These are phyloP conservation scores for Penicillium daleae DNA, from an alignment of 495 filamentous ascomycete genomes.

Conservation along the genomic window DNA sequence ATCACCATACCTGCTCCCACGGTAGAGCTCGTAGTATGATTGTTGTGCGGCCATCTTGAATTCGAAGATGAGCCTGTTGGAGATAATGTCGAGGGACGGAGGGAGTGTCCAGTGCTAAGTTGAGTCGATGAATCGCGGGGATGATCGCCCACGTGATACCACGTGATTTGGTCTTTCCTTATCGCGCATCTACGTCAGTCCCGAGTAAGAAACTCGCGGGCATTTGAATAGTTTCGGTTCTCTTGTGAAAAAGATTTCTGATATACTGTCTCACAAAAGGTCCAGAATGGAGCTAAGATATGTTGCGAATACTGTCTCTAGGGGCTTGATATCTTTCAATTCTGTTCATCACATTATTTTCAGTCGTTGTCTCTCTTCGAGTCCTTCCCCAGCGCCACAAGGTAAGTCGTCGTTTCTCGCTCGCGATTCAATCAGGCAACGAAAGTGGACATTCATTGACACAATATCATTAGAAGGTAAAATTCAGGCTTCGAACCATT, in stretches of 20 bases:
- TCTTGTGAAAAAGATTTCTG: neutral
- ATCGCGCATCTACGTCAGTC: constrained; percentile 23
- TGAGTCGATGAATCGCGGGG: constrained; percentile 23
- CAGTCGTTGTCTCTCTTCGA: constrained; percentile 11
- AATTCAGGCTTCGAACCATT: neutral
- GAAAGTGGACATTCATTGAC: neutral
- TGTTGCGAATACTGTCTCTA: too few relatives aligned
- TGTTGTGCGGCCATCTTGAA: constrained; percentile 36
- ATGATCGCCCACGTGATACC: constrained; percentile 19
- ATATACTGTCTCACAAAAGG: neutral
- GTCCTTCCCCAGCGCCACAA: constrained; percentile 10
- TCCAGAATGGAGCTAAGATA: neutral
- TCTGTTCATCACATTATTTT: neutral
- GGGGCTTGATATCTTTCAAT: neutral
- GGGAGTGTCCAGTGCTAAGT: constrained; percentile 28
- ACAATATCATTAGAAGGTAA: neutral
- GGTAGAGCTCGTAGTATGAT: constrained; percentile 92
- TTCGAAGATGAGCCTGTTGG: constrained; percentile 7
- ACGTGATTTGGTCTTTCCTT: constrained; percentile 18
- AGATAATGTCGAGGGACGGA: constrained; percentile 12
- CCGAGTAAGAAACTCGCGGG: too few relatives aligned
- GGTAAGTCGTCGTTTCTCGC: constrained; percentile 6
- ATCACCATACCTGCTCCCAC: constrained; percentile 80
- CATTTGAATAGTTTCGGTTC: constrained; percentile 5
- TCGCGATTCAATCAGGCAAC: neutral